Evolutionary conservation across 73 alveolate species (phyloP).

Genomic region (Tetrahymena thermophila): DNA sequence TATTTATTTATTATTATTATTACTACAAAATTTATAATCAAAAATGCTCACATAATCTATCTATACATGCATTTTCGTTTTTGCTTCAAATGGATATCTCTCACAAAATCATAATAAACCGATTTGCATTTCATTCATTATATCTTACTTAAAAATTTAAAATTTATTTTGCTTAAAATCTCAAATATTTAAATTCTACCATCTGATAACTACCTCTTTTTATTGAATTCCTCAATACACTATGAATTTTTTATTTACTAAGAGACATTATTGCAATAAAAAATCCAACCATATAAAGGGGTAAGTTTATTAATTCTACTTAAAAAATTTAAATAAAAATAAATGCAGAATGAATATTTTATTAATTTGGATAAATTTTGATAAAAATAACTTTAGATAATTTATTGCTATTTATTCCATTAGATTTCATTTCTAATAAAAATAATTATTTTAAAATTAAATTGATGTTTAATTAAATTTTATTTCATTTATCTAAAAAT

Average conservation of each 20-base stretch:
- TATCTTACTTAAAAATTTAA: neutral
- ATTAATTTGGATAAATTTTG: neutral
- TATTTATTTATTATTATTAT: too few species aligned
- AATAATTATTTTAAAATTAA: too few species aligned
- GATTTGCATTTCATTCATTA: neutral
- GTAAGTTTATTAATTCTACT: neutral
- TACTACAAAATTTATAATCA: too few species aligned
- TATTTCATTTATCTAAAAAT: neutral
- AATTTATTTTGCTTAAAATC: neutral
- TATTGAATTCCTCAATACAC: neutral
- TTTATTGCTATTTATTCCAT: neutral
- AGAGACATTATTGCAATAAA: neutral
- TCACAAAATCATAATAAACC: neutral
- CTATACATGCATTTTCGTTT: neutral
- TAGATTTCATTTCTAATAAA: neutral
- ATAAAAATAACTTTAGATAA: neutral
- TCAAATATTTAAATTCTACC: neutral
- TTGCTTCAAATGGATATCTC: slow-evolving; percentile 2
- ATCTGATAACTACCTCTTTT: neutral
- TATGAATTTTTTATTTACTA: neutral
- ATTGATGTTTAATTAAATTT: too few species aligned
- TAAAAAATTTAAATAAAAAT: too few species aligned
- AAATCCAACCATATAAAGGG: neutral
- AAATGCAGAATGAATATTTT: neutral
- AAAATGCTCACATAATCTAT: neutral